Evolutionary conservation across 164 flowering plant species (phyloP).

Genomic region (Kingdonia uniflora): DNA sequence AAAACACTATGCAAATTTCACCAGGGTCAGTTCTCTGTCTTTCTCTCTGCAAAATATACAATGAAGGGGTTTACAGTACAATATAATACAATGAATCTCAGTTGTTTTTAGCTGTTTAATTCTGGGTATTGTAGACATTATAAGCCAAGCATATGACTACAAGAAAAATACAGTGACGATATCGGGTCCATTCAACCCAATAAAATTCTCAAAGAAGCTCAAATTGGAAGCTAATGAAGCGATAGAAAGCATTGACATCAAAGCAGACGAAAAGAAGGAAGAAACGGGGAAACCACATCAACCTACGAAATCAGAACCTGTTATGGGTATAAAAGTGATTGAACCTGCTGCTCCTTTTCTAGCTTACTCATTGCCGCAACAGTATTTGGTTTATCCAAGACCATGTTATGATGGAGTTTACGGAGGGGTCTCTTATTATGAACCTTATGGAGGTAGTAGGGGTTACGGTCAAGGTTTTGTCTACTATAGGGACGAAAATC

Average conservation of each 20-base stretch:
- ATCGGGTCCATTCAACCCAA: slow-evolving; percentile 28
- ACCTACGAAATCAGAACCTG: neutral
- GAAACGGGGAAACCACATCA: neutral
- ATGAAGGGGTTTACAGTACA: too few species aligned
- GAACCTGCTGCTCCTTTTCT: slow-evolving; percentile 1
- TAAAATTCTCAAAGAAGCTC: slow-evolving; percentile 39
- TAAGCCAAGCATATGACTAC: slow-evolving; percentile 44
- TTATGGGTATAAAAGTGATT: slow-evolving; percentile 1
- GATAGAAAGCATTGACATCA: slow-evolving; percentile 44
- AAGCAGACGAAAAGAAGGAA: neutral
- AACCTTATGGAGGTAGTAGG: neutral
- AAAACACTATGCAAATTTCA: slow-evolving; percentile 1
- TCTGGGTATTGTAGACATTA: slow-evolving; percentile 28
- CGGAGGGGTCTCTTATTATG: neutral
- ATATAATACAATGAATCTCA: too few species aligned
- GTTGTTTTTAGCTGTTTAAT: too few species aligned
- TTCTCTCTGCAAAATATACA: too few species aligned
- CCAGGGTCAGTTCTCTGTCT: slow-evolving; percentile 3
- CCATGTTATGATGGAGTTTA: slow-evolving; percentile 4
- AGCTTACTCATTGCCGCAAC: slow-evolving; percentile 6
- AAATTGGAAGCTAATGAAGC: slow-evolving; percentile 12
- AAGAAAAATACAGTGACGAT: slow-evolving; percentile 35
- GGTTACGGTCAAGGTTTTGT: slow-evolving; percentile 2
- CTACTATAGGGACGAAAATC: slow-evolving; percentile 8
- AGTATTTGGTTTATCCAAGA: slow-evolving; percentile 1